A percentile compares a stretch with the other conserved stretches of the same genome.
These are phyloP conservation scores for Pelargonium exstipulatum DNA, from an alignment of 441 rosid species.

Conservation along the genomic window DNA sequence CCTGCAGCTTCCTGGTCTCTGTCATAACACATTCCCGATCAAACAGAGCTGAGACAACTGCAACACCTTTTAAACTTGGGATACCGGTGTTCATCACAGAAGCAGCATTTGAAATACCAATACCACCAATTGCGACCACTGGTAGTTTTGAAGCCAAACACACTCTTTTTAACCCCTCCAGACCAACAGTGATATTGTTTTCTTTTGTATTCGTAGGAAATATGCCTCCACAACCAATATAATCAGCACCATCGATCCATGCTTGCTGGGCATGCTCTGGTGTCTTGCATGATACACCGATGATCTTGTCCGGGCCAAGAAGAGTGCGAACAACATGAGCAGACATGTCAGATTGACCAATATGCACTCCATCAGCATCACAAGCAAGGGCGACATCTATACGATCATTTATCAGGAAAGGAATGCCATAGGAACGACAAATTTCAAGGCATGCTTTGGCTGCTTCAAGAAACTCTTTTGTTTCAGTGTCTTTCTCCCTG, in stretches of 20 bases:
- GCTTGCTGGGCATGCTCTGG: conserved; percentile 75
- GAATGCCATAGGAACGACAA: conserved; percentile 53
- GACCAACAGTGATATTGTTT: conserved; percentile 62
- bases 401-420: conserved; percentile 79
- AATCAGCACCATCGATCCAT: conserved; percentile 82
- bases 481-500: conserved; percentile 77
- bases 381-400: conserved; percentile 79
- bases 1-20: conserved; percentile 51
- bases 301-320: conserved; percentile 82
- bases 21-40: conserved; percentile 53
- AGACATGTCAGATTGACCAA: conserved; percentile 88
- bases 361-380: conserved; percentile 85
- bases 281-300: conserved; percentile 87
- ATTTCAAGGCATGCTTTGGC: conserved; percentile 62
- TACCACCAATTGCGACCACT: conserved; percentile 92
- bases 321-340: conserved; percentile 49
- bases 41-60: conserved; percentile 73
- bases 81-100: conserved; percentile 43
- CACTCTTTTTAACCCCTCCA: conserved; percentile 70
- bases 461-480: conserved; percentile 56
- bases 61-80: conserved; percentile 69
- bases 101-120: conserved; percentile 52
- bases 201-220: conserved; percentile 70
- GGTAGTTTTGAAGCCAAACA: conserved; percentile 71
- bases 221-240: conserved; percentile 88